Percentiles rank a stretch among this genome's conserved stretches.
Evolutionary conservation across 768 basidiomycete species (phyloP).

Genomic region (Pisolithus tinctorius): DNA sequence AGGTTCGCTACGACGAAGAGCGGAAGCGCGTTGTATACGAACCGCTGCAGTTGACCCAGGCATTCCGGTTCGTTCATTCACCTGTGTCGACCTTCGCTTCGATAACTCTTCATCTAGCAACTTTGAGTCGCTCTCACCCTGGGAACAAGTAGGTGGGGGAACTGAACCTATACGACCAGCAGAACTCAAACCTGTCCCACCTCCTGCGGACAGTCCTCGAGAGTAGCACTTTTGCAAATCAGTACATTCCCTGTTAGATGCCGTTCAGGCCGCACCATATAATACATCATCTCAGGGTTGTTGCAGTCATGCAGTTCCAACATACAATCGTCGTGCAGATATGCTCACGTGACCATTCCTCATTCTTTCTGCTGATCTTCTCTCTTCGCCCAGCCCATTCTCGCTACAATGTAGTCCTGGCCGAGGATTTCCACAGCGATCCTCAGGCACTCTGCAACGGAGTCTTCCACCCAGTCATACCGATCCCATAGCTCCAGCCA

Average conservation of each 20-base stretch:
- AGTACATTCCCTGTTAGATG: neutral
- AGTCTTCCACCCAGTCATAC: conserved; percentile 95
- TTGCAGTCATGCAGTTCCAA: conserved; percentile 3
- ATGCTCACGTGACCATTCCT: neutral
- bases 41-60: conserved; percentile 94
- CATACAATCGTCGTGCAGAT: conserved; percentile 8
- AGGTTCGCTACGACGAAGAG: conserved; percentile 96
- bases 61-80: conserved; percentile 68
- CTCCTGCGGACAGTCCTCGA: conserved; percentile 68
- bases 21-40: conserved; percentile 96
- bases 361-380: conserved; percentile 1
- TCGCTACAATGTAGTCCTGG: conserved; percentile 80
- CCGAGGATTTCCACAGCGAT: conserved; percentile 86
- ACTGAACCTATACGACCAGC: conserved; percentile 52
- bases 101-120: conserved; percentile 47
- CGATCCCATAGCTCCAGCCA: conserved; percentile 92
- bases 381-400: conserved; percentile 75
- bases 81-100: neutral
- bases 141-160: conserved; percentile 88
- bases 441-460: conserved; percentile 80
- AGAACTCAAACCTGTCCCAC: conserved; percentile 69
- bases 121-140: conserved; percentile 88
- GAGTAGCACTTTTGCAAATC: conserved; percentile 41
- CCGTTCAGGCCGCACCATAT: conserved; percentile 6
- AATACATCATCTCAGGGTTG: conserved; percentile 4